These are phyloP conservation scores for Aspergillus asperescens DNA, from an alignment of 495 filamentous ascomycete genomes.

Conservation along the genomic window DNA sequence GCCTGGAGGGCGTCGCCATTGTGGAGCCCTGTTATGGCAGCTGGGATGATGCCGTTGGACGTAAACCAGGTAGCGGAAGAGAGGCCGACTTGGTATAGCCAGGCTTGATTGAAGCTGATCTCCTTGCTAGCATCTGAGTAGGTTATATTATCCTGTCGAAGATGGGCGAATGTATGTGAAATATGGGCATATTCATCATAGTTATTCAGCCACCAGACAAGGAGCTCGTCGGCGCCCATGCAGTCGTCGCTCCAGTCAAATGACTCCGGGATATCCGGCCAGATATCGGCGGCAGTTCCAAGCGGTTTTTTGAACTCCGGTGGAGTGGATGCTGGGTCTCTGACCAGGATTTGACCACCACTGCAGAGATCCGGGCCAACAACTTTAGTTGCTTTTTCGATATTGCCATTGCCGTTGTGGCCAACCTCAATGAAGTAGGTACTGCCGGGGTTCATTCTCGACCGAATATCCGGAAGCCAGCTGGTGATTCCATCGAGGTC, in stretches of 20 bases:
- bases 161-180: conserved; percentile 61
- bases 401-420: conserved; percentile 60
- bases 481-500: conserved; percentile 46
- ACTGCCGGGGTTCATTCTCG: conserved; percentile 50
- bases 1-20: conserved; percentile 58
- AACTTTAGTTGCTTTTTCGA: conserved; percentile 35
- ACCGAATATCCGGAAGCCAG: conserved; percentile 48
- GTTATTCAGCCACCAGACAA: conserved; percentile 49
- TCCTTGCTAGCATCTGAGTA: conserved; percentile 53
- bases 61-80: conserved; percentile 39
- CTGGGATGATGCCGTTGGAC: conserved; percentile 53
- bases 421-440: conserved; percentile 53
- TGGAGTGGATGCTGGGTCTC: conserved; percentile 35
- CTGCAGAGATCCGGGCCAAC: conserved; percentile 30
- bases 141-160: conserved; percentile 55
- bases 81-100: conserved; percentile 50
- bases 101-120: conserved; percentile 56
- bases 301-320: conserved; percentile 54
- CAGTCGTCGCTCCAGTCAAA: conserved; percentile 49
- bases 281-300: conserved; percentile 51
- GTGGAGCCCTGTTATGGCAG: conserved; percentile 59
- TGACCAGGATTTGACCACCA: conserved; percentile 34
- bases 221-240: conserved; percentile 44
- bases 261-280: conserved; percentile 42
- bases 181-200: conserved; percentile 49